phyloP scores from a whole-genome alignment of 805 yeast species.

The Kazachstania kunashirensis region DNA sequence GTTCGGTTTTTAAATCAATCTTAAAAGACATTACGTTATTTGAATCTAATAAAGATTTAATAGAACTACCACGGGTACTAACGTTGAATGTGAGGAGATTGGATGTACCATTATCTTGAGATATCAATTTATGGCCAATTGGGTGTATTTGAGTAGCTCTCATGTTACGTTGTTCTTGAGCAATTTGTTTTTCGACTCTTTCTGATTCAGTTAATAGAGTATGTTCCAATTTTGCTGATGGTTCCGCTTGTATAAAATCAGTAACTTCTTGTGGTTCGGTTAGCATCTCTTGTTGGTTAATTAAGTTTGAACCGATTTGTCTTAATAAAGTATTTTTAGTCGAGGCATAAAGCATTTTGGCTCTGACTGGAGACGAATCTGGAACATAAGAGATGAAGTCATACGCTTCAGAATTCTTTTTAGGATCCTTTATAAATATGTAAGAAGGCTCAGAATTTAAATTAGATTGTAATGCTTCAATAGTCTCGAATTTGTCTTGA shows the following conservation, averaged over 20 bases:
- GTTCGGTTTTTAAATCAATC: slow-evolving; percentile 43
- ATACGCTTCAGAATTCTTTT: slow-evolving; percentile 14
- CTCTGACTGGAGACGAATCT: slow-evolving; percentile 68
- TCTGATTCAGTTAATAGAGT: slow-evolving; percentile 23
- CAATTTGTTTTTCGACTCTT: slow-evolving; percentile 16
- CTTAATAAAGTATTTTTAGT: slow-evolving; percentile 68
- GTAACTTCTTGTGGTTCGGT: slow-evolving; percentile 29
- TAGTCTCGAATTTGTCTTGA: slow-evolving; percentile 18
- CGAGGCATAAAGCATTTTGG: slow-evolving; percentile 91
- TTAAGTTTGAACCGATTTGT: slow-evolving; percentile 51
- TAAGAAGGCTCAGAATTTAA: slow-evolving; percentile 39
- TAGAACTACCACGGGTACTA: slow-evolving; percentile 10
- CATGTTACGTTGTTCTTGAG: slow-evolving; percentile 23
- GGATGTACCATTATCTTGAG: slow-evolving; percentile 24
- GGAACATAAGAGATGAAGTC: slow-evolving; percentile 80
- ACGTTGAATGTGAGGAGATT: slow-evolving; percentile 21
- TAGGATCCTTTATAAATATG: slow-evolving; percentile 36
- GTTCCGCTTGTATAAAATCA: slow-evolving; percentile 11
- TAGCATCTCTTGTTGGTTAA: slow-evolving; percentile 28
- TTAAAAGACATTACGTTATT: slow-evolving; percentile 41
- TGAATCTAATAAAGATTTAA: slow-evolving; percentile 24
- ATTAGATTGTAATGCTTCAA: slow-evolving; percentile 34
- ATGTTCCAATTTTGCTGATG: slow-evolving; percentile 1
- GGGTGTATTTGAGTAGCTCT: slow-evolving; percentile 7
- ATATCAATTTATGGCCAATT: slow-evolving; percentile 19